Evolutionary conservation across 441 rosid genomes (phyloP), one percentile per base, ranked within the genome.

Genomic region (Croton setiger): DNA sequence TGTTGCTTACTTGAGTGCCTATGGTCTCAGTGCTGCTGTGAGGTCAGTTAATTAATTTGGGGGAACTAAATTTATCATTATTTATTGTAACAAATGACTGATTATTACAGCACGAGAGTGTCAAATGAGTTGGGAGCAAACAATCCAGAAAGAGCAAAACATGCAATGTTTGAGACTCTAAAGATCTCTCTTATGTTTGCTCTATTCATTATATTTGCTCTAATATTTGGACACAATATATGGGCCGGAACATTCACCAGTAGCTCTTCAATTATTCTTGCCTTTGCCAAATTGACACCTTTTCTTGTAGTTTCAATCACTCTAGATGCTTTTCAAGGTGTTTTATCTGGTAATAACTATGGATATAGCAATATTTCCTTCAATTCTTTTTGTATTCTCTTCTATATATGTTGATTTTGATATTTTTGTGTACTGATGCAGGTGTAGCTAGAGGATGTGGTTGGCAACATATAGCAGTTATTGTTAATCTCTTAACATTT

Each of bases 111-210:
- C 74, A 88, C 93, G 5, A 83, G 97, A 69, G 93, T 91, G 66
- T 89, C 95, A 0, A 93, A 89, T 64, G 96, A 89, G 63, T 71
- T 93, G 70, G 96, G 96, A 71, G 91, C 92, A 2, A 82, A 83
- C 64, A 80, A 83, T 48, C 64, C 84, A 2, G 61, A 63, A 15
- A 48, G 73, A 37, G 98, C 96, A 20, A 93, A 84, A 78, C 79
- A 71, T 13, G 97, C 93, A n/a, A 80, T 85, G 86, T 52, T 7
- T 0, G 82, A 85, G 68, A 75, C 90, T 18, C 66, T 92, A 14
- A 78, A 81, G 77, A 78, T 92, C 61, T 84, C 91, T 12, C 21
- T 87, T 53, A 62, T 80, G 12, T 87, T 89, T 63, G 88, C 85
- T 9, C 60, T 88, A 0, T 33, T 49, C 0, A 27, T 80, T 66